Evolutionary conservation across 1,284 basidiomycete genomes (phyloP), one percentile per base, ranked within the genome.

Genomic region (Irpex sp.): DNA sequence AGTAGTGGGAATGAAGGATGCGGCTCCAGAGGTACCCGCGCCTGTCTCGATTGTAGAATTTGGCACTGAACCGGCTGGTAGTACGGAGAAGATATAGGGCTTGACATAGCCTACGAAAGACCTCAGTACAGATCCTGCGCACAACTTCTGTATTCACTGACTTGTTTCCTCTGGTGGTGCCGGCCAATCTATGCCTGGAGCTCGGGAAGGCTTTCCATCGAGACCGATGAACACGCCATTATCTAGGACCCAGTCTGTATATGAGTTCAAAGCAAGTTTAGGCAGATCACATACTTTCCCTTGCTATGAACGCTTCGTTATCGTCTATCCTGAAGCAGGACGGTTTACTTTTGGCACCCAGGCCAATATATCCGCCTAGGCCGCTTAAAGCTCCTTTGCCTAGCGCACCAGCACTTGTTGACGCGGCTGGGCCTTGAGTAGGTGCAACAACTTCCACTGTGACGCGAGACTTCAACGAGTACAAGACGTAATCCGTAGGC

Each of bases 311-410:
- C 0, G 87, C 85, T 71, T 96, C 91, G 0, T 81, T 82, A 1
- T 89, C 88, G 43, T 80, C 82, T 31, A 92, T 77, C 15, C 80
- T 82, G 1, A 88, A 79, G 2, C 88, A 79, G 4, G 79, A 81
- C 2, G 93, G 88, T 67, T 89, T 93, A 4, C 84, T 81, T 71
- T 88, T 92, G 8, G 85, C 81, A 3, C 90, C 91, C 17, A 92
- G 76, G 0, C 91, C 91, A 46, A 97, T 94, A 71, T 97, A 96
- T 9, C 93, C 93, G 8, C 93, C 90, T 15, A 96, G 76, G 1
- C 93, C 92, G 8, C 85, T 86, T 39, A 96, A 79, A 0, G 92
- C 88, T 35, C 87, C 86, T 79, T 88, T 90, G 33, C 85, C 80
- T 69, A 83, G 78, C 43, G 79, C 79, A 37, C 81, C 71, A 55